Evolutionary conservation across 78 protist genomes (phyloP), one percentile per base, ranked within the genome.

Genomic region (Pigoraptor vietnamica): DNA sequence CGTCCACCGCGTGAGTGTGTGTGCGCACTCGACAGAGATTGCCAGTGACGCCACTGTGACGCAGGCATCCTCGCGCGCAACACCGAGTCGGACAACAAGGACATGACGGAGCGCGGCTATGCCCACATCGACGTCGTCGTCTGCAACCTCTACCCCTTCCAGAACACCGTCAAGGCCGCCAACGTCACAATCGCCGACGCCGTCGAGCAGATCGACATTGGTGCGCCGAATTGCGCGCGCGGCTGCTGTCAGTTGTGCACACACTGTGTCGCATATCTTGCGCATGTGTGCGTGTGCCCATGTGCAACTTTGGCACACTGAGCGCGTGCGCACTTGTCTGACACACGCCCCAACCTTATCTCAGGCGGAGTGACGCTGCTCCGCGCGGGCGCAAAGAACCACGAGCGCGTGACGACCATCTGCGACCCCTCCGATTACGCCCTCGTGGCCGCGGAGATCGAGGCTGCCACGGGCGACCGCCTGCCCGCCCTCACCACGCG

Each of bases 121-220:
- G 55, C 23, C 84, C 82, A 2, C 82, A 82, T 95, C 48, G 93
- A 87, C 90, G 2, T 92, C 25, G 93, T 97, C 10, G 96, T 93
- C 39, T 94, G 94, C 93, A 97, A 97, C 92, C 91, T 97, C 48
- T 97, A 97, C 90, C 97, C 98, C 48, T 97, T 97, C 82, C 95
- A 94, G 79, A 24, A 89, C 24, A 90, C 82, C 23, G 81, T 87
- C 48, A 81, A 89, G 14, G 35, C 91, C 67, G 37, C 40, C 35
- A 34, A 37, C 39, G 95, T 92, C 83, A 93, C 97, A 14, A 0
- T 94, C 0, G 91, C 39, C 0, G 96, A 92, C 39, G 97, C 95
- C 0, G 91, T 96, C 37, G 98, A 96, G 94, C 93, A 94, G n/a
- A 92, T 97, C 33, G 98, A 97, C 93, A 97, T 97, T 86, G 98